A percentile compares a stretch with the other conserved stretches of the same genome.
Conservation (phyloP, 148 eudicot genomes). For the Rheum nobile region DNA sequence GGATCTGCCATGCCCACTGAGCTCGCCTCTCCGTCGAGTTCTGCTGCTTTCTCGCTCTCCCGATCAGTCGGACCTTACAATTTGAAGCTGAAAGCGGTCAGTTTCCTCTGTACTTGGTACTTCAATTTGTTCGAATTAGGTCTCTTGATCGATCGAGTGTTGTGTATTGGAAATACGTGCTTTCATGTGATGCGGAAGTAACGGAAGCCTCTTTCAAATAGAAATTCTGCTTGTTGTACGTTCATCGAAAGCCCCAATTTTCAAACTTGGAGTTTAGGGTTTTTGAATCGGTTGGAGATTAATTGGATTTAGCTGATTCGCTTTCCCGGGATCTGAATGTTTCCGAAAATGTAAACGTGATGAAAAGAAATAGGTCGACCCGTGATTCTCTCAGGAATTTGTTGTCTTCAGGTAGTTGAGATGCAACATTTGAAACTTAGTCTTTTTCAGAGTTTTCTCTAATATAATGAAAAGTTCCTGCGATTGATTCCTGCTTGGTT, state of each 20-base stretch:
- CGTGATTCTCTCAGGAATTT: neutral
- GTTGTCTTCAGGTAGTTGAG: constrained; percentile 5
- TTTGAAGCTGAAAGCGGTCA: constrained; percentile 26
- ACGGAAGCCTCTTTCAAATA: neutral
- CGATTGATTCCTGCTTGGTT: neutral
- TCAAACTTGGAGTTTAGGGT: constrained; percentile 1
- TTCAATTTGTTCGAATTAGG: constrained; percentile 6
- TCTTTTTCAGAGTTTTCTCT: neutral
- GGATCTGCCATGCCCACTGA: constrained; percentile 17
- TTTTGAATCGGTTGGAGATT: neutral
- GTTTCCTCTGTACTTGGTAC: neutral
- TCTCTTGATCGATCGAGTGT: constrained; percentile 1
- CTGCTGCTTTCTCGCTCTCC: neutral
- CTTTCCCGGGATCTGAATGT: neutral
- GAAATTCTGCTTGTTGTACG: neutral
- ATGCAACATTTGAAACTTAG: neutral
- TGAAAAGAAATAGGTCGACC: neutral
- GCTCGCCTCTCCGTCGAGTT: neutral
- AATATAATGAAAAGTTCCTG: neutral
- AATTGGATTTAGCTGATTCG: neutral
- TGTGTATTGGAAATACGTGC: neutral
- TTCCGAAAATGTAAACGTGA: neutral
- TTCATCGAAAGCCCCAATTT: neutral
- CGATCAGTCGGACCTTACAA: constrained; percentile 12
- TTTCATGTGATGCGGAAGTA: neutral